Base-by-base conservation (phyloP, 768 basidiomycete species). In the Sistotremastrum suecicum region DNA sequence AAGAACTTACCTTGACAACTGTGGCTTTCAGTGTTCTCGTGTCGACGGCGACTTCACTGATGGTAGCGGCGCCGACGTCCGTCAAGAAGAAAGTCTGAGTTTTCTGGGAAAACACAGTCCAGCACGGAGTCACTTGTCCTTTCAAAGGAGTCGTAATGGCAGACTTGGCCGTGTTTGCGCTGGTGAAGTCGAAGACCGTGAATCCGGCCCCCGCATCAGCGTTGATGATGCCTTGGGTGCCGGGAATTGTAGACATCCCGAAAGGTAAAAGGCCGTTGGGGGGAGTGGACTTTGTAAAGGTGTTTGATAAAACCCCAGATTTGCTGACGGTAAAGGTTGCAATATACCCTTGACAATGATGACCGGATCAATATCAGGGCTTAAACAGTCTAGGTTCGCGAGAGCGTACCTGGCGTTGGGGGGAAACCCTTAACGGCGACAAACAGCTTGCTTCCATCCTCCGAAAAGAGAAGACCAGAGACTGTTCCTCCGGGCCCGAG, bases 31-130 rank as follows among this genome's bases (percentile, higher is more conserved):
- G 61, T 48, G 70, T 67, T 2, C 1, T 1, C 49, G 60, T 56
- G 53, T 70, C 66, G 41, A 75, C 63, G 41, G 63, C 60, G 37
- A 72, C 64, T 57, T 74, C 72, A 0, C 70, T 72, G 37, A 63
- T 56, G 12, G 46, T 53, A 28, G 50, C 42, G 3, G 57, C 58
- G 35, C 51, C 56, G 51, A 54, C 51, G 45, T 60, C 60, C 8
- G 55, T 59, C 39, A 60, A 39, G 54, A 57, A 61, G 53, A 59
- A 61, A 53, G 57, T 60, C 43, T 57, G 57, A 5, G 58, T 60
- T 54, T 58, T 54, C 29, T 29, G 42, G 57, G 57, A 58, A 51
- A 53, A 56, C 38, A 46, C 50, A 31, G 53, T 49, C 61, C 61
- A 62, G 55, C 61, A 62, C 10, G 51, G 54, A 43, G 59, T 60